These are phyloP conservation scores for Globisporangium solare DNA, from an alignment of 352 stramenopile genomes.

Conservation along the genomic window DNA sequence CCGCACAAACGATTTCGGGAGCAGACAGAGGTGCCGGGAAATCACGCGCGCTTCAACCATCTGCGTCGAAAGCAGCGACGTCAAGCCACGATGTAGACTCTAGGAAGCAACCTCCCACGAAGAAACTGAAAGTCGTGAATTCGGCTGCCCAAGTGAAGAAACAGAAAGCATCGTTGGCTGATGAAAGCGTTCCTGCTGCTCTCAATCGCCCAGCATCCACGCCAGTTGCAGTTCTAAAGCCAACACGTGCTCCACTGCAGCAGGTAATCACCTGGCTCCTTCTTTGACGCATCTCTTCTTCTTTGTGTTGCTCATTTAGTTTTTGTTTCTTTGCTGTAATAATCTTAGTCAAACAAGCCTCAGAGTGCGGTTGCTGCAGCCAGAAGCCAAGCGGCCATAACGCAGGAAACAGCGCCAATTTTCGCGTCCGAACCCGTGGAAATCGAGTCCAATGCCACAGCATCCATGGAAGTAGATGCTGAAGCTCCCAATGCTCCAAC, in stretches of 20 bases:
- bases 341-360: too few relatives aligned
- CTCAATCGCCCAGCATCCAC: too few relatives aligned
- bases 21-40: neutral
- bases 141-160: neutral
- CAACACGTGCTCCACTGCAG: too few relatives aligned
- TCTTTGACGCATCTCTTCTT: too few relatives aligned
- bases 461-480: neutral
- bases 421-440: too few relatives aligned
- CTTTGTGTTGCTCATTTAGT: too few relatives aligned
- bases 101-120: neutral
- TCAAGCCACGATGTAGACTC: neutral
- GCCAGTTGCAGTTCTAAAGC: neutral
- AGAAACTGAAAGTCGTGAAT: neutral
- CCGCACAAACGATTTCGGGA: too few relatives aligned
- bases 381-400: too few relatives aligned
- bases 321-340: too few relatives aligned
- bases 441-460: neutral
- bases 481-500: neutral
- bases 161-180: neutral
- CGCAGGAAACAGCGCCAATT: too few relatives aligned
- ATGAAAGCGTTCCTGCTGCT: neutral
- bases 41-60: neutral
- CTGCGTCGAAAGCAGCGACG: neutral
- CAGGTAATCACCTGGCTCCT: too few relatives aligned
- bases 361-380: too few relatives aligned